Conservation (phyloP, 2,329 filamentous ascomycete species). For the Sclerotinia nivalis region DNA sequence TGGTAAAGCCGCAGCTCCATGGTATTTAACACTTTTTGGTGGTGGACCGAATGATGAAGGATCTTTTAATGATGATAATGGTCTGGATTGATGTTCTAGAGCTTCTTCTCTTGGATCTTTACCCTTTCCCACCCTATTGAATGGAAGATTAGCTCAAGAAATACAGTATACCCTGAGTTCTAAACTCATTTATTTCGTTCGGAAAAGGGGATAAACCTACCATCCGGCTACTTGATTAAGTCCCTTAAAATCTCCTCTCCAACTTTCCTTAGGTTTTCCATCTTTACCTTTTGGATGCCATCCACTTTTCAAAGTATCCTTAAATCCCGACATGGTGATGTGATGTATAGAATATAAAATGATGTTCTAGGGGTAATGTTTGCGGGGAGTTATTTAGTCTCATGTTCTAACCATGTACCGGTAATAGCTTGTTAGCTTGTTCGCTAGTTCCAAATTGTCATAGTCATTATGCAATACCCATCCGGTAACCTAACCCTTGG, state of each 20-base stretch:
- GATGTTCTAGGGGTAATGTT: conserved; percentile 5
- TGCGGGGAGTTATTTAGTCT: conserved; percentile 12
- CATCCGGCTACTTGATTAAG: conserved; percentile 42
- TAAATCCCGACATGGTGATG: conserved; percentile 42
- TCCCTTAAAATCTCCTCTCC: conserved; percentile 48
- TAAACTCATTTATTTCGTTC: background rate
- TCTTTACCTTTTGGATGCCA: conserved; percentile 56
- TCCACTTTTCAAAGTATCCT: conserved; percentile 50
- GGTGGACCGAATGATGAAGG: conserved; percentile 66
- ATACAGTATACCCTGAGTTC: background rate
- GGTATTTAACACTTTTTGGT: conserved; percentile 52
- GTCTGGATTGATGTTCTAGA: conserved; percentile 43
- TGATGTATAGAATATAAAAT: conserved; percentile 2
- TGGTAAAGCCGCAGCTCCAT: conserved; percentile 38
- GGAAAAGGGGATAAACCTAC: conserved; percentile 24
- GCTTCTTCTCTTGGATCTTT: conserved; percentile 35
- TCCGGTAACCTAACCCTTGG: background rate
- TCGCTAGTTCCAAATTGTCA: conserved; percentile 8
- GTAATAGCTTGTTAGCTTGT: conserved; percentile 14
- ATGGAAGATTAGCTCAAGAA: background rate
- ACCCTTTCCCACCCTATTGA: conserved; percentile 39
- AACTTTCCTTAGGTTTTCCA: conserved; percentile 52
- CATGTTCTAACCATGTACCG: background rate
- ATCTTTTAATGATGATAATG: conserved; percentile 62
- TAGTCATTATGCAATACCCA: background rate